Evolutionary conservation across 169 alveolate genomes (phyloP), one percentile per base, ranked within the genome.

Genomic region (Ichthyophthirius multifiliis): DNA sequence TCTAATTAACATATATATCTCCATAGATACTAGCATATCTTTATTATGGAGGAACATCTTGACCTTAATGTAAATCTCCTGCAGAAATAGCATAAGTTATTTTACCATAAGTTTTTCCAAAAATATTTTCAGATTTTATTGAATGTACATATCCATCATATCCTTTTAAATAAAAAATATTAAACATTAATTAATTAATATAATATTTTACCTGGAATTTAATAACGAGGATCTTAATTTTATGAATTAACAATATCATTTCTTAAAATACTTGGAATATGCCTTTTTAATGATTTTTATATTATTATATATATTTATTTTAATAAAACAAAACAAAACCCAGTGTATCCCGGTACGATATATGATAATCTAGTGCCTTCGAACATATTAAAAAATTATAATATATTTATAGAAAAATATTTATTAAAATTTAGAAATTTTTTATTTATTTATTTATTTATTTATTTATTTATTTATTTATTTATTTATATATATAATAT

Each of bases 291-390:
- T 55, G 31, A 4, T 27, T 27, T 55, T 20, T 15, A 20, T 15
- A 55, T 16, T 55, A 48, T 20, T 55, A 20, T 55, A 27, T 27
- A 5, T 15, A 1, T 16, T 10, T 0, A 16, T 23, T 27, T 55
- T 5, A 20, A 20, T 0, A 6, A 20, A 3, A 27, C n/a, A 9
- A 55, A 55, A 16, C 13, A 41, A 9, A 37, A 67, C 77, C 86
- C 86, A n/a, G 86, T 81, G 63, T 81, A 81, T 34, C 86, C 86
- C 13, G 86, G 86, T 15, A 81, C 86, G 3, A 81, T 67, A 31
- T 81, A 81, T 13, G 76, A 62, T 62, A 81, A 73, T 81, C 86
- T 67, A 15, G 82, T 81, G 46, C 86, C 86, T 81, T 81, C 86
- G 43, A 81, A 81, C 86, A 81, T 81, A 37, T 62, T 35, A n/a